Evolutionary conservation across 2,329 filamentous ascomycete species (phyloP), one percentile per base, ranked within the genome.

Genomic region (Thielaviopsis populi): DNA sequence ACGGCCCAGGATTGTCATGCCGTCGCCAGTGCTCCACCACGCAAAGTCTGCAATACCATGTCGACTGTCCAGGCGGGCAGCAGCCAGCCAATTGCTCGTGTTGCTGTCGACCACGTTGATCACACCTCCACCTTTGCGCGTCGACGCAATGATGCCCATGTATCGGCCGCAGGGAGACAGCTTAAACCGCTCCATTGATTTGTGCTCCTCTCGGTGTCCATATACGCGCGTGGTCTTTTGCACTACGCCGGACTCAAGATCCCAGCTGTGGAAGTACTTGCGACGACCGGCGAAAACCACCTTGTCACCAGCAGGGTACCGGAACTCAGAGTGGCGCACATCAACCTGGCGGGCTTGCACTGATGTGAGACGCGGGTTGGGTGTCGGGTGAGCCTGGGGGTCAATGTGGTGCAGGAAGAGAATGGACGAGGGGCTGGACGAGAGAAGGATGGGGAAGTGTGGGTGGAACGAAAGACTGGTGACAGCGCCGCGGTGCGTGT

Each of bases 241-340:
- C 59, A 99, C 84, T 13, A 80, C 78, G 53, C 94, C 94, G 0
- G 87, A 86, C 53, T 86, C 79, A 27, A 99, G 80, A 70, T 97
- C 86, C 94, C 94, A 99, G 68, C 87, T 85, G 75, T 97, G 94
- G 74, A 97, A 96, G 77, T 91, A 97, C 67, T 85, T 85, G 60
- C 94, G 84, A 42, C 92, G 86, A 43, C 91, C 91, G 19, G 91
- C 88, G 66, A 96, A 88, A 73, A 96, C 89, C 68, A 99, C 87
- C 69, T 87, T 87, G 67, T 87, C 85, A 67, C 88, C 89, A 17
- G 76, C 76, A 3, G 87, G 83, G 30, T 80, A 82, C 65, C 91
- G 78, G 74, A 99, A 97, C 43, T 87, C 82, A 6, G 91, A 90
- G 11, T 87, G 90, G 65, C 87, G 84, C 62, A 99, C 80, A n/a